phyloP scores from a whole-genome alignment of 2,329 filamentous ascomycete species.

The Nothopassalora personata region DNA sequence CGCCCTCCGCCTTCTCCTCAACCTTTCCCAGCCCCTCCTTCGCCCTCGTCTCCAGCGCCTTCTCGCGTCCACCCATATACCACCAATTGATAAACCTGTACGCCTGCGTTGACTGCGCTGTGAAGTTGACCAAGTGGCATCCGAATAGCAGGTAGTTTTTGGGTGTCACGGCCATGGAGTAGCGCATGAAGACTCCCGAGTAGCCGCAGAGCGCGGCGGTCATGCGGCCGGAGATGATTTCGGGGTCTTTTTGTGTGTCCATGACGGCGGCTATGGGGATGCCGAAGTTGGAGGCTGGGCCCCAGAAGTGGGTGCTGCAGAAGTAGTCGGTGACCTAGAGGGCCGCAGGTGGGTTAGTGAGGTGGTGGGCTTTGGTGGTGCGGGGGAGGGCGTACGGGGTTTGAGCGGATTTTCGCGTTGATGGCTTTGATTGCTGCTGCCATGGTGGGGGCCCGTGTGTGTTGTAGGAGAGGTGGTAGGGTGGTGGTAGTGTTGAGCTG shows the following conservation, averaged over 20 bases:
- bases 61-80: slow-evolving; percentile 46
- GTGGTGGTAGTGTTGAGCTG: neutral
- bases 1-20: slow-evolving; percentile 26
- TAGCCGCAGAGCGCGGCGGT: slow-evolving; percentile 57
- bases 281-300: slow-evolving; percentile 49
- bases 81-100: slow-evolving; percentile 60
- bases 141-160: slow-evolving; percentile 64
- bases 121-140: slow-evolving; percentile 62
- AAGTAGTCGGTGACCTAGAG: slow-evolving; percentile 47
- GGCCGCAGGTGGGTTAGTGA: neutral
- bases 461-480: neutral
- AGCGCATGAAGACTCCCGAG: slow-evolving; percentile 62
- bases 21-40: slow-evolving; percentile 32
- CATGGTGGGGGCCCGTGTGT: slow-evolving; percentile 33
- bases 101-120: slow-evolving; percentile 55
- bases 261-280: slow-evolving; percentile 51
- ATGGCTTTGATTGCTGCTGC: slow-evolving; percentile 50
- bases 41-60: slow-evolving; percentile 34
- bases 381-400: slow-evolving; percentile 21
- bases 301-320: slow-evolving; percentile 50
- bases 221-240: slow-evolving; percentile 60
- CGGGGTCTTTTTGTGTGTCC: slow-evolving; percentile 50
- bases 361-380: neutral
- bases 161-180: slow-evolving; percentile 58
- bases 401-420: slow-evolving; percentile 49